Evolutionary conservation across 768 basidiomycete genomes (phyloP).

Genomic region (Suillus ampliporus): DNA sequence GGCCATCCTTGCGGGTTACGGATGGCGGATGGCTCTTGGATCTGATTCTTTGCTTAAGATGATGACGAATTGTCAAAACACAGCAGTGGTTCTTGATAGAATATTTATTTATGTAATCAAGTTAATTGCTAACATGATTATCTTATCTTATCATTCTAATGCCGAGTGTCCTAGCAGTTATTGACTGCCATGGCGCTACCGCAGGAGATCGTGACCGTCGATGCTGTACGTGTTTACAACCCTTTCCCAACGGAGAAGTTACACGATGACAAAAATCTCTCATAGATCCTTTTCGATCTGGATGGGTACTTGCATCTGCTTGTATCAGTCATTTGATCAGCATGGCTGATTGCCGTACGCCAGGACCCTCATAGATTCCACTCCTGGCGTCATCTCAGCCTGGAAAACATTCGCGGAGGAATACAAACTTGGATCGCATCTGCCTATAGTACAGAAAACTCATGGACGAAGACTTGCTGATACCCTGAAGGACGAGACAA

Average conservation of each 20-base stretch:
- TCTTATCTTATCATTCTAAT: conserved; percentile 2
- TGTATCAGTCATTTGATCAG: background rate
- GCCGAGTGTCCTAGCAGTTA: background rate
- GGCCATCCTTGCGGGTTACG: conserved; percentile 53
- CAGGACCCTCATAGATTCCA: conserved; percentile 82
- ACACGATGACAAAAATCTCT: conserved; percentile 14
- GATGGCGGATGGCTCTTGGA: conserved; percentile 2
- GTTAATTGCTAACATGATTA: background rate
- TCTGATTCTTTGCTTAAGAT: conserved; percentile 3
- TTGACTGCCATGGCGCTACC: conserved; percentile 9
- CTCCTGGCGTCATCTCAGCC: conserved; percentile 78
- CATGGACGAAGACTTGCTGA: conserved; percentile 83
- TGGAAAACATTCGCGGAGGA: conserved; percentile 75
- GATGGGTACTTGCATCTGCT: conserved; percentile 53
- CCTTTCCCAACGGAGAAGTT: background rate
- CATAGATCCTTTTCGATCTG: conserved; percentile 71
- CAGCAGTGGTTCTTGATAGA: too few species aligned
- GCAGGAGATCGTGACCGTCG: conserved; percentile 45
- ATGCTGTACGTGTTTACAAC: conserved; percentile 50
- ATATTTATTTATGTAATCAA: background rate
- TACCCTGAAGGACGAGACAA: conserved; percentile 63
- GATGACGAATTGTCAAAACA: background rate
- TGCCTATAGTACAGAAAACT: conserved; percentile 57
- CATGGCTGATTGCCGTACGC: conserved; percentile 8
- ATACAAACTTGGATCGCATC: conserved; percentile 59